Evolutionary conservation across 2,329 filamentous ascomycete genomes (phyloP).

Genomic region (Dothiorella sarmentorum): DNA sequence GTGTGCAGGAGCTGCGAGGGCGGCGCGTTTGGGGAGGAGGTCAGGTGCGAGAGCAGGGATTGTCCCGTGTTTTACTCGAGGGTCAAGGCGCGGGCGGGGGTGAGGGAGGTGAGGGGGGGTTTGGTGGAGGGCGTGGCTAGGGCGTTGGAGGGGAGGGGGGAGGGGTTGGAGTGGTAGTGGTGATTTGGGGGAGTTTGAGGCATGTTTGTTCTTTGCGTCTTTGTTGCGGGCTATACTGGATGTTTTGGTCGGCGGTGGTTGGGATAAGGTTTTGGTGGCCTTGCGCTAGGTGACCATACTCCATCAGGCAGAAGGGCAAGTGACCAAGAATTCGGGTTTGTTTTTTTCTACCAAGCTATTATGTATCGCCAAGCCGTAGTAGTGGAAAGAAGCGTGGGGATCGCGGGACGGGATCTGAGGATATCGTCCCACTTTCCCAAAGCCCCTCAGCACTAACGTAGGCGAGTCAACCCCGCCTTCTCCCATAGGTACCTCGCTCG

Average conservation of each 20-base stretch:
- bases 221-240: no score
- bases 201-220: no score
- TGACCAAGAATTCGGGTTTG: no score
- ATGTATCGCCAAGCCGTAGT: no score
- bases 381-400: no score
- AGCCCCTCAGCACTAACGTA: no score
- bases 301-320: no score
- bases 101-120: conserved; percentile 26
- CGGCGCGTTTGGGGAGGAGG: conserved; percentile 67
- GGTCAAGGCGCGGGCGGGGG: conserved; percentile 52
- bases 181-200: background rate
- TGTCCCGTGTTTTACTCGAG: conserved; percentile 89
- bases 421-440: no score
- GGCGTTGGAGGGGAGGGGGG: conserved; percentile 26
- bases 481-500: no score
- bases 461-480: no score
- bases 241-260: background rate
- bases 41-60: conserved; percentile 86
- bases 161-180: conserved; percentile 11
- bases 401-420: no score
- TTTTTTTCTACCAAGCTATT: no score
- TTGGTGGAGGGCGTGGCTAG: conserved; percentile 29
- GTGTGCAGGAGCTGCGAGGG: conserved; percentile 80
- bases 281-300: background rate
- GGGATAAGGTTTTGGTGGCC: background rate